phyloP scores from a whole-genome alignment of 108 stramenopile genomes.

The Cyclostephanos invisitatus region DNA sequence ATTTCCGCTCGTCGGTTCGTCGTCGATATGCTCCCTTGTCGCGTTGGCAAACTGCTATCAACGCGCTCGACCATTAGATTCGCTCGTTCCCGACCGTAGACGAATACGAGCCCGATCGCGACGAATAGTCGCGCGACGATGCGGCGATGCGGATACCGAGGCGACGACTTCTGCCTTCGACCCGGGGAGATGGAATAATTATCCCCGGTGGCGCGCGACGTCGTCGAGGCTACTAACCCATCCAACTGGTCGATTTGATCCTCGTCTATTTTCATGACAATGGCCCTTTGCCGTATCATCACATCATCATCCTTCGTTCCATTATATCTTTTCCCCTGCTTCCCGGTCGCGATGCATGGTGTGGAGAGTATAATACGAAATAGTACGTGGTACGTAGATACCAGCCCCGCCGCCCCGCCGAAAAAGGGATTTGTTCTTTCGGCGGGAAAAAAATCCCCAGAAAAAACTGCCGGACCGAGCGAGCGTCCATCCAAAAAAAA shows the following conservation, averaged over 20 bases:
- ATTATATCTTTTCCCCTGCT: neutral
- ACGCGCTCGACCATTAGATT: neutral
- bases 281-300: neutral
- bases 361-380: too few relatives aligned
- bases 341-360: too few relatives aligned
- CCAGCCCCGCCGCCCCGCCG: too few relatives aligned
- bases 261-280: neutral
- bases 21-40: neutral
- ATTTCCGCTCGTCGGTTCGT: slow-evolving; percentile 8
- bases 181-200: neutral
- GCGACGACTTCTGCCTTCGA: neutral
- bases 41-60: too few relatives aligned
- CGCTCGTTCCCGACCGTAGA: neutral
- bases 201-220: neutral
- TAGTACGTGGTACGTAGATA: too few relatives aligned
- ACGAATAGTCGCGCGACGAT: neutral
- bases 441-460: too few relatives aligned
- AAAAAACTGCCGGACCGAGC: too few relatives aligned
- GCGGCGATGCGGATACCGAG: neutral
- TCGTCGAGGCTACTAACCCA: neutral
- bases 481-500: too few relatives aligned
- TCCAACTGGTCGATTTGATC: neutral
- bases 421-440: too few relatives aligned
- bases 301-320: neutral
- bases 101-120: neutral